phyloP scores from a whole-genome alignment of 1,284 basidiomycete species.

The Caloboletus inedulis region DNA sequence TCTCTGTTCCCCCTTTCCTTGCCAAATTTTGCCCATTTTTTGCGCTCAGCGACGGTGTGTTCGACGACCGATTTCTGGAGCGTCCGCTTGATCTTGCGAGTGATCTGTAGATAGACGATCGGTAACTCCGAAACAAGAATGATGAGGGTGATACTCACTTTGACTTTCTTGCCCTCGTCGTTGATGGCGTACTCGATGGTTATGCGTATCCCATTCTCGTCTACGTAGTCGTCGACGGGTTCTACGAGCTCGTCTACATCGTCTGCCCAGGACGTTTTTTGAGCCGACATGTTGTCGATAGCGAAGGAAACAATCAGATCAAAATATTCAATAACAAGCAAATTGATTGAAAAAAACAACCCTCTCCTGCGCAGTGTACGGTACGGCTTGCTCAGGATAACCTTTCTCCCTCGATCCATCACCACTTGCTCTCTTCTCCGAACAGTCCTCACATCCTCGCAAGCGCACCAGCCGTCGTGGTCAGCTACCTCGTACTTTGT shows the following conservation, averaged over 20 bases:
- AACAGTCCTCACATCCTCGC: neutral
- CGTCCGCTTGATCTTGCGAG: constrained; percentile 82
- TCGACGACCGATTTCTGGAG: constrained; percentile 93
- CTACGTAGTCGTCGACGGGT: constrained; percentile 62
- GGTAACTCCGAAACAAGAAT: neutral
- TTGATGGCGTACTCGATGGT: constrained; percentile 84
- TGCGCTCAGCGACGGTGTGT: constrained; percentile 89
- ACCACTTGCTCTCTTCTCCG: neutral
- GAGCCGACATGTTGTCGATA: constrained; percentile 23
- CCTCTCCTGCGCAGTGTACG: too few relatives aligned
- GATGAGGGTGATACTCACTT: constrained; percentile 47
- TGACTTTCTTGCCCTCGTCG: constrained; percentile 94
- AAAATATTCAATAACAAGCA: constrained; percentile 18
- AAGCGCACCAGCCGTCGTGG: neutral
- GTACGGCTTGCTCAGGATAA: neutral
- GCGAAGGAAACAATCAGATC: constrained; percentile 14
- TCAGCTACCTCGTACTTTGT: too few relatives aligned
- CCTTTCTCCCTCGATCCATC: neutral
- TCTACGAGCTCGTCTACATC: constrained; percentile 74
- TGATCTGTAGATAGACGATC: constrained; percentile 54
- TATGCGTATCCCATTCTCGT: constrained; percentile 88
- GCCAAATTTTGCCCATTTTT: constrained; percentile 95
- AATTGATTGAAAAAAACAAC: neutral
- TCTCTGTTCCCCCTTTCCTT: constrained; percentile 84
- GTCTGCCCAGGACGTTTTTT: constrained; percentile 80